Percentiles rank a stretch among this genome's conserved stretches.
Evolutionary conservation across 495 filamentous ascomycete genomes (phyloP).

Genomic region (Schizothecium vesticola): DNA sequence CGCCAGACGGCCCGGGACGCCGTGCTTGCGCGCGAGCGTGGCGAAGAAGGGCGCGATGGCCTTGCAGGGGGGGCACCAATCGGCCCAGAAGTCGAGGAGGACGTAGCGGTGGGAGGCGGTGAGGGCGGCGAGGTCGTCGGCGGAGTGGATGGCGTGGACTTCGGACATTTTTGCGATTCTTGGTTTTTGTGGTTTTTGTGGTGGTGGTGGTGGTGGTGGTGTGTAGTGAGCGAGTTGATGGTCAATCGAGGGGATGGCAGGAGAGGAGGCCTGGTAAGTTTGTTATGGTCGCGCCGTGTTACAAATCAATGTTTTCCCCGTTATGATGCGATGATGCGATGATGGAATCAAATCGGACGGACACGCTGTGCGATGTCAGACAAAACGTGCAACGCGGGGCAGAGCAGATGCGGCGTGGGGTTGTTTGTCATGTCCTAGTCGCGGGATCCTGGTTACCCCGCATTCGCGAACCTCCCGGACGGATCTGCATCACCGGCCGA

Average conservation of each 20-base stretch:
- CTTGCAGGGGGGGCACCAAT: constrained; percentile 66
- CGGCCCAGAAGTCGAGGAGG: constrained; percentile 49
- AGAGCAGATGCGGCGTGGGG: not conserved
- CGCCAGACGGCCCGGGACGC: constrained; percentile 37
- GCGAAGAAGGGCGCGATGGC: constrained; percentile 58
- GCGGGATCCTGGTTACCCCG: too few relatives aligned
- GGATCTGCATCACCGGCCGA: too few relatives aligned
- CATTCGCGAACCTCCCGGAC: too few relatives aligned
- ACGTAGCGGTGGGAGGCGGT: constrained; percentile 36
- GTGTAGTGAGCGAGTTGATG: too few relatives aligned
- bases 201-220: too few relatives aligned
- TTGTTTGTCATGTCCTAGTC: not conserved
- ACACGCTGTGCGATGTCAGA: not conserved
- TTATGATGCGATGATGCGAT: not conserved
- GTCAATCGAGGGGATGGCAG: too few relatives aligned
- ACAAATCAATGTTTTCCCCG: too few relatives aligned
- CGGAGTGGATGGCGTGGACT: constrained; percentile 21
- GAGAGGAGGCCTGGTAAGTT: too few relatives aligned
- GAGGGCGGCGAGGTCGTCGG: constrained; percentile 29
- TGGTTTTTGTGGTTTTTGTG: not conserved
- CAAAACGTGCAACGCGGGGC: not conserved
- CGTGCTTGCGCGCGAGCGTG: constrained; percentile 43
- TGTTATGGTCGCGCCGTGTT: too few relatives aligned
- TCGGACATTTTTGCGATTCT: constrained; percentile 12
- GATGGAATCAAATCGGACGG: not conserved